phyloP scores from a whole-genome alignment of 441 rosid genomes.

The Arabidopsis hybrid region DNA sequence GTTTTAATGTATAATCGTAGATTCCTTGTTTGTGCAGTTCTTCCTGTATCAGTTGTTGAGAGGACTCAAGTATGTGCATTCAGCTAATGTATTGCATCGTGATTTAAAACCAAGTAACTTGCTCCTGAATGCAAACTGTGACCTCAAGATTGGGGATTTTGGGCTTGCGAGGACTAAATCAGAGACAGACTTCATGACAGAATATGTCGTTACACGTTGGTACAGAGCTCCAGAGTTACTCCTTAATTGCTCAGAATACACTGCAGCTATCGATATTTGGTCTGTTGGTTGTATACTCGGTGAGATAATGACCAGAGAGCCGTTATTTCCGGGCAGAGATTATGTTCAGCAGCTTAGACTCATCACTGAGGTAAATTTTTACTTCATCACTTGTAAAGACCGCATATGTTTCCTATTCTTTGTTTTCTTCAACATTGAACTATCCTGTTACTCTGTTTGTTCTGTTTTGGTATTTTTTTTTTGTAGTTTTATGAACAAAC shows the following conservation, averaged over 20 bases:
- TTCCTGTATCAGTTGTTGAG: constrained; percentile 36
- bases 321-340: constrained; percentile 33
- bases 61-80: constrained; percentile 37
- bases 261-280: constrained; percentile 38
- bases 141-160: constrained; percentile 36
- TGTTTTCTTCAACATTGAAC: not conserved
- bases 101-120: constrained; percentile 62
- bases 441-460: not conserved
- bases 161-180: constrained; percentile 40
- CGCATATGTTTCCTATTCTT: not conserved
- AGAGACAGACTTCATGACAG: constrained; percentile 35
- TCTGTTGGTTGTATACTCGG: constrained; percentile 37
- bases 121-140: constrained; percentile 38
- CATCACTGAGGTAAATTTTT: constrained; percentile 38
- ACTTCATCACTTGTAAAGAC: constrained; percentile 45
- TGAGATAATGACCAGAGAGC: constrained; percentile 29
- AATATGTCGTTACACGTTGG: constrained; percentile 91
- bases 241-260: constrained; percentile 38
- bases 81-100: constrained; percentile 37
- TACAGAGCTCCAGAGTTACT: constrained; percentile 77
- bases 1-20: not conserved
- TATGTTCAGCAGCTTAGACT: constrained; percentile 40
- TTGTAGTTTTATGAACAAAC: constrained; percentile 79
- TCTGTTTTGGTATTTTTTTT: constrained; percentile 34
- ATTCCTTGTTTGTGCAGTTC: constrained; percentile 23